Percentiles rank a stretch among this genome's conserved stretches.
Conservation (phyloP, 73 alveolate species). For the Paramecium sonneborni region DNA sequence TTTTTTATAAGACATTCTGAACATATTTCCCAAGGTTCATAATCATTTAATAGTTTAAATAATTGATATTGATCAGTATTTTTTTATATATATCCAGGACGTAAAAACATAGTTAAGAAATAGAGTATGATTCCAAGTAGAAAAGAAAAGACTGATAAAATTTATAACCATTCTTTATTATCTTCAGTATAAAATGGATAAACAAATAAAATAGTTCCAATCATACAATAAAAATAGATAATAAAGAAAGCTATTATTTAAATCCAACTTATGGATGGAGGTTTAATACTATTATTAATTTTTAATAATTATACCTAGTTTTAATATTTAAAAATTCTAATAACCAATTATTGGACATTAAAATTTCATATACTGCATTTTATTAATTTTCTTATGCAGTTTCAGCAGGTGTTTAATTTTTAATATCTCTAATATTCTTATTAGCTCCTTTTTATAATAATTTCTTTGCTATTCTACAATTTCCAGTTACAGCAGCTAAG, state of each 20-base stretch:
- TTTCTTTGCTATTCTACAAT: slow-evolving; percentile 30
- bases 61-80: slow-evolving; percentile 21
- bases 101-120: background rate
- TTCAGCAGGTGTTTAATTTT: slow-evolving; percentile 30
- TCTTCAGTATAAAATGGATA: background rate
- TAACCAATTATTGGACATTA: background rate
- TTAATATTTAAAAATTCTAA: background rate
- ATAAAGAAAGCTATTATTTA: slow-evolving; percentile 39
- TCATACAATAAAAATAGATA: background rate
- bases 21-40: slow-evolving; percentile 58
- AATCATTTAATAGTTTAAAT: slow-evolving; percentile 40
- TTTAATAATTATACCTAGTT: background rate
- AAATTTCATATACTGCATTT: background rate
- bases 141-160: background rate
- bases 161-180: background rate
- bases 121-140: slow-evolving; percentile 26
- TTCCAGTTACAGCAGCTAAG: slow-evolving; percentile 57
- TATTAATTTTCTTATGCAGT: slow-evolving; percentile 30
- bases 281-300: background rate
- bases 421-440: background rate
- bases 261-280: slow-evolving; percentile 3
- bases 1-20: background rate
- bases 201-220: background rate
- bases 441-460: slow-evolving; percentile 54
- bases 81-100: slow-evolving; percentile 78